phyloP scores from a whole-genome alignment of 176 grass and related monocot genomes.

The Aegilops umbellulata region DNA sequence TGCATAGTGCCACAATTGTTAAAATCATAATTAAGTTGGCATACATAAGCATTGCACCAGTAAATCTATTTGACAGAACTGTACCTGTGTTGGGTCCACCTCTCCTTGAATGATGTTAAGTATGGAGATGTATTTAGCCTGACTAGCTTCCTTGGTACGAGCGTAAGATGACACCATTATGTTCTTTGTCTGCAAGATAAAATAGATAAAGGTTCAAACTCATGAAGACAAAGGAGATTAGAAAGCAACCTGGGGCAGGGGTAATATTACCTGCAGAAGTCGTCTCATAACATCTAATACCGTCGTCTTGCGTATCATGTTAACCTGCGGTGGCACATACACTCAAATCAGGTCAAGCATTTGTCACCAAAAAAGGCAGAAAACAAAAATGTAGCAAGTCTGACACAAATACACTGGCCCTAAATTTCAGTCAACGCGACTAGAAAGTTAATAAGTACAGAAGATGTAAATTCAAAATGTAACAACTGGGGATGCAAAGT shows the following conservation, averaged over 20 bases:
- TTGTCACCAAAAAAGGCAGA: background rate
- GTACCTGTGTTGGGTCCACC: constrained; percentile 96
- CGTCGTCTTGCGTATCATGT: constrained; percentile 97
- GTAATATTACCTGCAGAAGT: constrained; percentile 64
- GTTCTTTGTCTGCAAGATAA: constrained; percentile 84
- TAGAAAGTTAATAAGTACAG: background rate
- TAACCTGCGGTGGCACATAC: constrained; percentile 59
- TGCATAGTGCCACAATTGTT: background rate
- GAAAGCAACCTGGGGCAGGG: background rate
- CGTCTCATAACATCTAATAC: constrained; percentile 99
- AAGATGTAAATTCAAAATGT: constrained; percentile 10
- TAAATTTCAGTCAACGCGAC: constrained; percentile 25
- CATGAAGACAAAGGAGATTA: background rate
- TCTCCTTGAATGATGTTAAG: constrained; percentile 99
- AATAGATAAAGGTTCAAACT: constrained; percentile 2
- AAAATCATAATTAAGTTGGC: background rate
- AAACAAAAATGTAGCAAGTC: background rate
- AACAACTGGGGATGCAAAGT: constrained; percentile 34
- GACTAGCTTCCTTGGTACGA: constrained; percentile 98
- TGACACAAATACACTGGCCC: background rate
- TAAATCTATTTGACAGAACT: constrained; percentile 7
- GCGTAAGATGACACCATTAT: constrained; percentile 99
- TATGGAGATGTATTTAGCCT: constrained; percentile 99
- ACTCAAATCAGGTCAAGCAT: constrained; percentile 21
- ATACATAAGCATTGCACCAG: constrained; percentile 2